A percentile compares a stretch with the other conserved stretches of the same genome.
Conservation (phyloP, 2,329 filamentous ascomycete species). For the Aspergillus ibericus region DNA sequence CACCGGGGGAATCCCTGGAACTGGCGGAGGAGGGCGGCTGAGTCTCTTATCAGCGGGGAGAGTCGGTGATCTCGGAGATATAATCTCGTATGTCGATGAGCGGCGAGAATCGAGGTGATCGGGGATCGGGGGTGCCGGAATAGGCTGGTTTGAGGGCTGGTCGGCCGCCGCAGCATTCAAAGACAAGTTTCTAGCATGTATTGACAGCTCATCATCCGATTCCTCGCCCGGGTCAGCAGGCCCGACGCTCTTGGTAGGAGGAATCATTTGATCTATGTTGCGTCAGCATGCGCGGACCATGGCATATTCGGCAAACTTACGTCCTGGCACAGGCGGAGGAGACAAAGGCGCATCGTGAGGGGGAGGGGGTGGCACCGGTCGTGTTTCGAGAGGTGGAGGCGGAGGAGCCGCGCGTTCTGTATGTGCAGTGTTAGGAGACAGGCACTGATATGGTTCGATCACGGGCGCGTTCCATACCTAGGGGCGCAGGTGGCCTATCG, state of each 20-base stretch:
- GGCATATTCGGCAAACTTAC: conserved; percentile 49
- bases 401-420: conserved; percentile 49
- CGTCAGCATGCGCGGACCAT: conserved; percentile 22
- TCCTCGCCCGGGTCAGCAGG: conserved; percentile 77
- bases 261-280: conserved; percentile 59
- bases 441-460: not conserved
- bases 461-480: conserved; percentile 48
- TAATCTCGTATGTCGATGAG: conserved; percentile 42
- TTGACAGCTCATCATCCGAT: conserved; percentile 82
- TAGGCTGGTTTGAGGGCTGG: conserved; percentile 48
- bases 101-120: conserved; percentile 42
- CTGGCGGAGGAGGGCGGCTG: conserved; percentile 46
- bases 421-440: conserved; percentile 4
- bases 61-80: conserved; percentile 41
- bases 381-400: conserved; percentile 43
- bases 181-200: conserved; percentile 48
- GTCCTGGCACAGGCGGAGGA: conserved; percentile 47
- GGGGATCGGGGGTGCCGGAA: conserved; percentile 46
- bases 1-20: conserved; percentile 41
- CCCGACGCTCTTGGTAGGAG: conserved; percentile 53
- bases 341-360: conserved; percentile 37
- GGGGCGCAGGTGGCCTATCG: conserved; percentile 48
- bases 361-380: conserved; percentile 39
- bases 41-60: conserved; percentile 40
- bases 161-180: conserved; percentile 43